Evolutionary conservation across 768 basidiomycete species (phyloP).

Genomic region (Mycena belliarum): DNA sequence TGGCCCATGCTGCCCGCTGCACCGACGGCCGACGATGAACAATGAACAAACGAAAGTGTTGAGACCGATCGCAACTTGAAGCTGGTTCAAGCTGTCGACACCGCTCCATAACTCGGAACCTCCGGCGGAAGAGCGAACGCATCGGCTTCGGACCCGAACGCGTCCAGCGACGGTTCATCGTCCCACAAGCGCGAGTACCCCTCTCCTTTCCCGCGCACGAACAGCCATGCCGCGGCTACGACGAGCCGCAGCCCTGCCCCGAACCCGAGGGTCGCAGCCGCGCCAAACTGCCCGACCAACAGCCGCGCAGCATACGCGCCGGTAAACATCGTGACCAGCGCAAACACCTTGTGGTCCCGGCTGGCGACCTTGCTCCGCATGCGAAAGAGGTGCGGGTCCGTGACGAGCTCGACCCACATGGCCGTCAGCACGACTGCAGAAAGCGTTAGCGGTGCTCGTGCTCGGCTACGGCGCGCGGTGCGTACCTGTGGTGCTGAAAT

Average conservation of each 20-base stretch:
- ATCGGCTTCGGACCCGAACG: neutral
- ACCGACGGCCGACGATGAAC: too few relatives aligned
- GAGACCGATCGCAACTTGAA: too few relatives aligned
- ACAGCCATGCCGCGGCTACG: slow-evolving; percentile 63
- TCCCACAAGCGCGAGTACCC: slow-evolving; percentile 9
- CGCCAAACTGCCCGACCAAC: slow-evolving; percentile 56
- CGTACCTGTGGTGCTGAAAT: slow-evolving; percentile 79
- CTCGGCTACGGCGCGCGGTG: slow-evolving; percentile 30
- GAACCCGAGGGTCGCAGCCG: slow-evolving; percentile 65
- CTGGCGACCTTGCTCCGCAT: slow-evolving; percentile 48
- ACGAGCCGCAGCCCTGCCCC: slow-evolving; percentile 61
- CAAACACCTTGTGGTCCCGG: slow-evolving; percentile 73
- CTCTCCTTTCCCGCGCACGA: slow-evolving; percentile 48
- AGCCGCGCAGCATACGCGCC: slow-evolving; percentile 72
- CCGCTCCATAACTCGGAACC: slow-evolving; percentile 1
- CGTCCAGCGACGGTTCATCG: neutral
- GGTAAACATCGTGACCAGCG: slow-evolving; percentile 62
- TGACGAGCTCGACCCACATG: slow-evolving; percentile 86
- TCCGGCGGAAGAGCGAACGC: neutral
- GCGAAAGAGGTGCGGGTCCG: slow-evolving; percentile 73
- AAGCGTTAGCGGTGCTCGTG: neutral
- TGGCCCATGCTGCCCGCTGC: too few relatives aligned
- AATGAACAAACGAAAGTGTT: too few relatives aligned
- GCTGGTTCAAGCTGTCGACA: neutral
- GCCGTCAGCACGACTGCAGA: slow-evolving; percentile 75